Base-by-base conservation (phyloP, 1,284 basidiomycete genomes). In the Schizophyllum amplum region DNA sequence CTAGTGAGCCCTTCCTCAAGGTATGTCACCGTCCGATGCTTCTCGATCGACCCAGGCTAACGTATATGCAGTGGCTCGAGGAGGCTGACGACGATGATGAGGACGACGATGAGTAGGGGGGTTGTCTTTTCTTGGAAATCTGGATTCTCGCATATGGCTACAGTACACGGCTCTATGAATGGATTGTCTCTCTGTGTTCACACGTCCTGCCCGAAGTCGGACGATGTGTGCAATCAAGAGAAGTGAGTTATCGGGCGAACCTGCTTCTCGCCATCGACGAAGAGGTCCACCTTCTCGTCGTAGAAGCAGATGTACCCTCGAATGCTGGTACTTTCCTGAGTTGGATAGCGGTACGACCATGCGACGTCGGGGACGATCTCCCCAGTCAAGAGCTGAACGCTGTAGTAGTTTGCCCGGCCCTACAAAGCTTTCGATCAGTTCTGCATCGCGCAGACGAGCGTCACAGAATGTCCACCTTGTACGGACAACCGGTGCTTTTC, bases 1-100 rank as follows among this genome's bases (percentile, higher is more conserved):
- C 92, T 22, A 93, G 93, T 62, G 93, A 93, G 68, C 93, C 95
- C 0, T 98, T 99, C 80, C 75, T 99, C 68, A 93, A 90, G 80
- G 78, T 79, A 56, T 33, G 69, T 65, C 47, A 20, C 49, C 24
- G 33, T n/a, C 27, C 46, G 58, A 5, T 27, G 1, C 33, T 1
- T 47, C 22, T 3, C 9, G 48, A 52, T 51, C n/a, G 22, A 7
- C 20, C 42, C 4, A 57, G 13, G 49, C 56, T 65, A 21, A 63
- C 48, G 56, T 57, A 55, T 46, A 52, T 57, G 1, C 59, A 80
- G 77, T 83, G 81, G 81, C 75, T 83, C 15, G 77, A 76, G 56
- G 81, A 84, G 64, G 81, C 81, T 33, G 77, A 78, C 57, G 77
- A 78, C 52, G 80, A 82, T 21, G 76, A 78, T n/a, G 73, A 76